phyloP scores from a whole-genome alignment of 148 eudicot genomes.

The Rhododendron mucronatum region DNA sequence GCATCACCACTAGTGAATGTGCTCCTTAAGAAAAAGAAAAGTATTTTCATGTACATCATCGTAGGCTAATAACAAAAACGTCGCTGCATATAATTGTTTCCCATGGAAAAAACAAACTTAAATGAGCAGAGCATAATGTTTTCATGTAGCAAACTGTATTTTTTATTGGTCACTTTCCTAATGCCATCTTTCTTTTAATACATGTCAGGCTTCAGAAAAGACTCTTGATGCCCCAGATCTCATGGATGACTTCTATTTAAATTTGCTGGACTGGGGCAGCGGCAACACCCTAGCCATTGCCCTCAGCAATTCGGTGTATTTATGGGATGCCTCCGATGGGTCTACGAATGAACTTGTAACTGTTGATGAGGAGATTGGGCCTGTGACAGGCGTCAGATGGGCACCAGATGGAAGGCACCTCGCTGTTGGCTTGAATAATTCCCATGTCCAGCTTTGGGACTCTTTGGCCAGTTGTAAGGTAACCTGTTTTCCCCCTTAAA shows the following conservation, averaged over 20 bases:
- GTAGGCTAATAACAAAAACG: too few species aligned
- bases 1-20: too few species aligned
- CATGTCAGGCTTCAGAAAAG: too few species aligned
- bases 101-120: neutral
- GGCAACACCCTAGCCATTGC: conserved; percentile 40
- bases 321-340: conserved; percentile 41
- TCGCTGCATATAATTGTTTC: neutral
- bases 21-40: too few species aligned
- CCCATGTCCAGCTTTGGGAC: conserved; percentile 42
- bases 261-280: conserved; percentile 43
- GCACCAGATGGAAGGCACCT: conserved; percentile 47
- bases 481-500: neutral
- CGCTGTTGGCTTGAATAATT: conserved; percentile 46
- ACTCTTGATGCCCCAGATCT: conserved; percentile 44
- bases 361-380: conserved; percentile 31
- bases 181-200: too few species aligned
- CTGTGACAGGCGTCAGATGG: conserved; percentile 45
- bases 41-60: too few species aligned
- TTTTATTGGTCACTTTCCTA: too few species aligned
- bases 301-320: conserved; percentile 34
- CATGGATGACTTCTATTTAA: conserved; percentile 39
- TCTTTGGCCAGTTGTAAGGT: conserved; percentile 22
- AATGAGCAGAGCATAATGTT: neutral
- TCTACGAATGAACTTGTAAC: conserved; percentile 27
- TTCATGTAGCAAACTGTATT: neutral